Conservation (phyloP, 306 rosid species). For the Calophaca sinica region DNA sequence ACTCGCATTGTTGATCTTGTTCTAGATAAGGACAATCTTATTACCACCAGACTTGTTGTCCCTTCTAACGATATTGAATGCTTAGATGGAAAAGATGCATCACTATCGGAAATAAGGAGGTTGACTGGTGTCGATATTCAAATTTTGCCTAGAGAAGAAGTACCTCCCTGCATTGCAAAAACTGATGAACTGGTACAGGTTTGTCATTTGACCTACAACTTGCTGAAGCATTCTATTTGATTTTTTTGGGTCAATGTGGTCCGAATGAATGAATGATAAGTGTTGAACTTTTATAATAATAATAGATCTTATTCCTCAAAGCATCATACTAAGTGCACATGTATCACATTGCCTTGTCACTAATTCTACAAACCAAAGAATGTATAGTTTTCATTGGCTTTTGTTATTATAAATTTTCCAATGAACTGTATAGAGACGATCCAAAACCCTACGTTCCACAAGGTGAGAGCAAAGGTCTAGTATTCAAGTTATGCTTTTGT, state of each 20-base stretch:
- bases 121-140: slow-evolving; percentile 83
- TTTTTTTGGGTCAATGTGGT: slow-evolving; percentile 26
- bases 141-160: slow-evolving; percentile 81
- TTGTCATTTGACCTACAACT: slow-evolving; percentile 52
- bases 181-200: slow-evolving; percentile 89
- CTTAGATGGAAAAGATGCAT: slow-evolving; percentile 92
- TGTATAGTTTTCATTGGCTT: slow-evolving; percentile 29
- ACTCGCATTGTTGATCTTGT: slow-evolving; percentile 82
- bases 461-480: slow-evolving; percentile 39
- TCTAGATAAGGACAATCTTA: slow-evolving; percentile 74
- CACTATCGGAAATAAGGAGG: slow-evolving; percentile 78
- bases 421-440: slow-evolving; percentile 31
- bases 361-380: slow-evolving; percentile 18
- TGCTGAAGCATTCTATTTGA: slow-evolving; percentile 25
- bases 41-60: slow-evolving; percentile 89
- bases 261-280: slow-evolving; percentile 31
- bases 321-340: slow-evolving; percentile 21
- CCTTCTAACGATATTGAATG: slow-evolving; percentile 81
- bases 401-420: slow-evolving; percentile 24
- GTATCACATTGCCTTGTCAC: slow-evolving; percentile 20
- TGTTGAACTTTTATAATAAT: slow-evolving; percentile 38
- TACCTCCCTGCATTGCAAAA: slow-evolving; percentile 73
- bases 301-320: slow-evolving; percentile 39
- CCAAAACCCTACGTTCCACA: slow-evolving; percentile 32
- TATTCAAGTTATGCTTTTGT: slow-evolving; percentile 38